Evolutionary conservation across 2,329 filamentous ascomycete genomes (phyloP), one percentile per base, ranked within the genome.

Genomic region (Periconia digitata): DNA sequence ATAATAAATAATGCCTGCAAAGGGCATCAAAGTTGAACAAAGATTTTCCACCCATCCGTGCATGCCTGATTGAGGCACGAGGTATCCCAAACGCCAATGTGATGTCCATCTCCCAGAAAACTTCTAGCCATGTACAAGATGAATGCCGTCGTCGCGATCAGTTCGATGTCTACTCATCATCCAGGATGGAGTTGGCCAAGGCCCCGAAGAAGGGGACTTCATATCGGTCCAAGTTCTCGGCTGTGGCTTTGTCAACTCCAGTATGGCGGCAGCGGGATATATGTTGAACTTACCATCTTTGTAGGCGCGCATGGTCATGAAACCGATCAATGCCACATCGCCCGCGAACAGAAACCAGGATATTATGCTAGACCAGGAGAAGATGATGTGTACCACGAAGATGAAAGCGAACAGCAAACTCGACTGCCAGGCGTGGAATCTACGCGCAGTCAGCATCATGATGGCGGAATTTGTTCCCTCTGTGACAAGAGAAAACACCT

Each of bases 371-470:
- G 89, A 92, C 88, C 90, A 96, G 12, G 85, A 86, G 71, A 97
- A 86, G 36, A 97, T 75, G 32, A 97, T 79, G 67, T 97, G 92
- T 20, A 96, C 62, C 63, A 82, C 78, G 58, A 84, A 83, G 34
- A 84, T 69, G 41, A 82, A 82, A 0, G 89, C 87, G 70, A 96
- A 96, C 3, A 95, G 72, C 63, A 96, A 78, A 55, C 87, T 86
- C 6, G 88, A 89, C 74, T 99, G 94, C 92, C 94, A 99, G 7
- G 94, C 94, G 72, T 99, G 94, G 61, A 97, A 97, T 55, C 89
- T 92, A 58, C 46, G 6, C 6, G 22, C 7, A 6, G 40, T 35
- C 36, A 44, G 48, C 53, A 50, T 40, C 41, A 21, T 40, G 27
- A 46, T 58, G 42, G 53, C 21, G 37, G 21, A 7, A 21, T 16